phyloP scores from a whole-genome alignment of 306 rosid species.

The Cucurbita pepo region DNA sequence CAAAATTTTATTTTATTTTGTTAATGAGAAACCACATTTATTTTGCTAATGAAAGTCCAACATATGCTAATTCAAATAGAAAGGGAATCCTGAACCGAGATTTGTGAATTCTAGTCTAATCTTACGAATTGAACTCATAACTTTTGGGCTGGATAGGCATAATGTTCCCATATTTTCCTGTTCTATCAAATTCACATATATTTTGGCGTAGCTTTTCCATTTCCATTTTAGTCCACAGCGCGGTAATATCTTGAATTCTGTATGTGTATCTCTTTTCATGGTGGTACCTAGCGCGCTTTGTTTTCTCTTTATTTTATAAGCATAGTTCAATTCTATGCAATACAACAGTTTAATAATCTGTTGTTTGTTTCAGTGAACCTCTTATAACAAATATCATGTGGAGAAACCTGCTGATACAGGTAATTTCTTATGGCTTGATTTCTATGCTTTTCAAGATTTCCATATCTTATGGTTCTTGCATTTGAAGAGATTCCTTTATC shows the following conservation, averaged over 20 bases:
- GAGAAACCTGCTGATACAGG: slow-evolving; percentile 91
- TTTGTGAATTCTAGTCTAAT: not conserved
- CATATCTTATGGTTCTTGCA: not conserved
- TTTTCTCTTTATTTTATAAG: no score
- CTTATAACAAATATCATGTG: slow-evolving; percentile 86
- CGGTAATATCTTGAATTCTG: not conserved
- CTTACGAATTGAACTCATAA: not conserved
- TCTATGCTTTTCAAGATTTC: not conserved
- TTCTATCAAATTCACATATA: not conserved
- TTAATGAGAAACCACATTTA: not conserved
- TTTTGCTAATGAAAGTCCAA: not conserved
- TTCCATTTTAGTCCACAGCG: not conserved
- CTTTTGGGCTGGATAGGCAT: not conserved
- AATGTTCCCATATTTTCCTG: not conserved
- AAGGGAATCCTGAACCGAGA: not conserved
- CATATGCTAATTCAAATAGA: not conserved
- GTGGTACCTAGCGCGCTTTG: not conserved
- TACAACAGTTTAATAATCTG: not conserved
- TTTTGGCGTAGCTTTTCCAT: not conserved
- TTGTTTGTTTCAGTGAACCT: slow-evolving; percentile 52
- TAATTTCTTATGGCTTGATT: slow-evolving; percentile 13
- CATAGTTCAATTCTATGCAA: not conserved
- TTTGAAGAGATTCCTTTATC: not conserved
- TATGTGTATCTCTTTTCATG: not conserved
- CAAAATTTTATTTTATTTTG: not conserved